Conservation (phyloP, 1,284 basidiomycete genomes). For the Sporisorium scitamineum region DNA sequence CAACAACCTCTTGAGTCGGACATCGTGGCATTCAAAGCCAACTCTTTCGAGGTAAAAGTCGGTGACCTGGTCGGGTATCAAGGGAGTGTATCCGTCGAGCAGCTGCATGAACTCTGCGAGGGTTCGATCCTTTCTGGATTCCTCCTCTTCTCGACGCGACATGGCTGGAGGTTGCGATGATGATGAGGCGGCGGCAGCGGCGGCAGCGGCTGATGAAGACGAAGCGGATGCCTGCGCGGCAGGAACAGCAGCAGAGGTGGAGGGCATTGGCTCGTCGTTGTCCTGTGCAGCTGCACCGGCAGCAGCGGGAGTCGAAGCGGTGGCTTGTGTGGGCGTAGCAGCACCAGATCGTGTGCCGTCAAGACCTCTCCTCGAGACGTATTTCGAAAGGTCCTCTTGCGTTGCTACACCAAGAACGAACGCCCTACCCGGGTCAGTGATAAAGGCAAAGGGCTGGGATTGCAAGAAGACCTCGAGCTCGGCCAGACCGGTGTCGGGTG, state of each 20-base stretch:
- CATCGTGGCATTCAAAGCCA: constrained; percentile 94
- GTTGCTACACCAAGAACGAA: constrained; percentile 63
- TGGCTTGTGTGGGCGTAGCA: constrained; percentile 42
- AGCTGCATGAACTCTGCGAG: constrained; percentile 93
- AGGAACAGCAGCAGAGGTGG: constrained; percentile 23
- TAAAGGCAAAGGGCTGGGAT: constrained; percentile 62
- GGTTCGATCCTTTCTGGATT: constrained; percentile 80
- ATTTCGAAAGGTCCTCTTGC: constrained; percentile 61
- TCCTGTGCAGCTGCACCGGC: constrained; percentile 14
- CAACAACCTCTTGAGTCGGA: constrained; percentile 80
- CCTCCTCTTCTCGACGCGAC: constrained; percentile 75
- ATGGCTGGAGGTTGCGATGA: constrained; percentile 39
- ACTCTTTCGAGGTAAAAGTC: constrained; percentile 96
- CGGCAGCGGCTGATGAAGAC: constrained; percentile 23
- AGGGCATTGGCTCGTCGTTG: constrained; percentile 43
- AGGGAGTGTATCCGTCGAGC: constrained; percentile 95
- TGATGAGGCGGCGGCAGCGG: constrained; percentile 27
- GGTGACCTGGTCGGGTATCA: constrained; percentile 98
- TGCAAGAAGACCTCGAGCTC: constrained; percentile 65
- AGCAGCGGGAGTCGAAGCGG: constrained; percentile 9
- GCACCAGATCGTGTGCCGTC: constrained; percentile 42
- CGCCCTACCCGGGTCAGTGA: constrained; percentile 61
- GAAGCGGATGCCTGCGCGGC: constrained; percentile 19
- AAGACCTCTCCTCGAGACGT: constrained; percentile 55
- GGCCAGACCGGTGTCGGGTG: constrained; percentile 63